Evolutionary conservation across 2,329 filamentous ascomycete species (phyloP).

Genomic region (Zopfia rhizophila): DNA sequence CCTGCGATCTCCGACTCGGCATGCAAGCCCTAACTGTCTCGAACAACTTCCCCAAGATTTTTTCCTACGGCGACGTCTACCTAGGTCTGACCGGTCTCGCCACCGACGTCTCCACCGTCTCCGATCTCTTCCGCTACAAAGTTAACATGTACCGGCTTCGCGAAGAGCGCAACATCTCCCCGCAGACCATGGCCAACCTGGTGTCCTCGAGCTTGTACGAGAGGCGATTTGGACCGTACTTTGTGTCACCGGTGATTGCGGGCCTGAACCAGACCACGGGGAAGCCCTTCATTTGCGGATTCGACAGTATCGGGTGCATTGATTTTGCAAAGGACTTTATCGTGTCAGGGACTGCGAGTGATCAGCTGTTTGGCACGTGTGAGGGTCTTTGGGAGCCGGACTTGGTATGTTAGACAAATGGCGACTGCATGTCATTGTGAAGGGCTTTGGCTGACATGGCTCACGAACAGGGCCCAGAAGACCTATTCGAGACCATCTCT

Average conservation of each 20-base stretch:
- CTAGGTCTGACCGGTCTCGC: constrained; percentile 95
- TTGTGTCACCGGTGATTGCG: constrained; percentile 92
- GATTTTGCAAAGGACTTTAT: constrained; percentile 99
- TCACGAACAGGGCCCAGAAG: constrained; percentile 77
- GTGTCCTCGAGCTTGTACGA: constrained; percentile 89
- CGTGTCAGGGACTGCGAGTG: constrained; percentile 92
- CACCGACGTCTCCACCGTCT: constrained; percentile 93
- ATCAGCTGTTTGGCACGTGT: constrained; percentile 98
- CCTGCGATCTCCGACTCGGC: constrained; percentile 97
- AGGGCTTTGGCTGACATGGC: not conserved
- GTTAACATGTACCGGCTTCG: constrained; percentile 99
- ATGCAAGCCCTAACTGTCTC: constrained; percentile 96
- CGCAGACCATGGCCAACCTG: constrained; percentile 95
- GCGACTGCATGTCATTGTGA: not conserved
- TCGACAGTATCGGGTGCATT: constrained; percentile 99
- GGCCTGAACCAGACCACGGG: constrained; percentile 94
- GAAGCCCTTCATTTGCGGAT: constrained; percentile 97
- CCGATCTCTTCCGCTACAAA: constrained; percentile 99
- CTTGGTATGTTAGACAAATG: constrained; percentile 73
- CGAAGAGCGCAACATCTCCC: constrained; percentile 96
- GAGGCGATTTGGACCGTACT: constrained; percentile 94
- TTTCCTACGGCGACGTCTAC: constrained; percentile 95
- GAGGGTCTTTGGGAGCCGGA: constrained; percentile 98
- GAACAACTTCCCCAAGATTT: constrained; percentile 99
- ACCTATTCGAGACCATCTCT: constrained; percentile 98